Base-by-base conservation (phyloP, 2,329 filamentous ascomycete species). In the Hortaea sp. region DNA sequence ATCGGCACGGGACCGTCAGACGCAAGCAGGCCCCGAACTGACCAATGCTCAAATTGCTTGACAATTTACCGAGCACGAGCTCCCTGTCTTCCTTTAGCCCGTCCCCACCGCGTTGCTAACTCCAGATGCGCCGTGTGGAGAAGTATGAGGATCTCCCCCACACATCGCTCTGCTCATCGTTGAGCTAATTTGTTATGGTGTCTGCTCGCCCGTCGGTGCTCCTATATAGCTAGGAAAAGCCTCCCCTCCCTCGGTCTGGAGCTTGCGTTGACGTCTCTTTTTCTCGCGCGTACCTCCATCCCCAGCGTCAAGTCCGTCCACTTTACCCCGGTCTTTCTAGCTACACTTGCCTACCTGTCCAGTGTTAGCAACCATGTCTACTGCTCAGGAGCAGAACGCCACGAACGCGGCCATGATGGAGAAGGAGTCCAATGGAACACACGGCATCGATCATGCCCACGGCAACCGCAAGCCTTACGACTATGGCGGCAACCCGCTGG, bases 401-500 rank as follows among this genome's bases (percentile, higher is more conserved):
- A 41, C 56, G 45, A 58, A 58, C 37, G 40, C 41, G 11, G 39
- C 7, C 20, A 45, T 44, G 44, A 39, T 46, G 50, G 44, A 47
- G 48, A 52, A 51, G 46, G 30, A 29, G 27, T 7, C 38, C 29
- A 52, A 51, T 34, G 57, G 52, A 44, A 49, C 42, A 41, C 54
- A 58, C 48, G 59, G 57, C 49, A 54, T 57, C 48, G 70, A 72
- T 57, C 68, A 71, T 42, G 55, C 51, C 31, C 39, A 44, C 45
- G 51, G 31, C 28, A 63, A 68, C 55, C 67, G 70, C 56, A 64
- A 62, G 51, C 69, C 69, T 1, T 72, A 72, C 57, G 70, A 73
- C 57, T 73, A 74, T 56, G 58, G 71, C 54, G 72, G 72, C 51
- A 75, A 75, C 58, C 72, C 72, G 37, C 68, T 75, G 29, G 70